A percentile compares a stretch with the other conserved stretches of the same genome.
Evolutionary conservation across 2,329 filamentous ascomycete species (phyloP).

Genomic region (Aspergillus sp.): DNA sequence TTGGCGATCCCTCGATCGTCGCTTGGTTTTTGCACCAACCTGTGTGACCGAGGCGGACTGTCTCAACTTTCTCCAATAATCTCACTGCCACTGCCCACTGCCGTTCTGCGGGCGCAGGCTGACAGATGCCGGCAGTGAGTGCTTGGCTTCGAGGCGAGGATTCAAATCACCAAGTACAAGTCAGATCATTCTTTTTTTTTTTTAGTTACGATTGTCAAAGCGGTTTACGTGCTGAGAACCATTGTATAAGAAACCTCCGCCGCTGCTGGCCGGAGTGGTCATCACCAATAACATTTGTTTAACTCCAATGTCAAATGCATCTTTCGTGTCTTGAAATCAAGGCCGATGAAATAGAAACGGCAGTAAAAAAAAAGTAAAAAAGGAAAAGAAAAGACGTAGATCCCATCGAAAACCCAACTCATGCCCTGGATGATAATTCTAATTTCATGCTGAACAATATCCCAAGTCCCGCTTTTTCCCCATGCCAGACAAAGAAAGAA

Average conservation of each 20-base stretch:
- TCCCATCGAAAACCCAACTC: neutral
- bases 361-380: conserved; percentile 2
- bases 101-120: neutral
- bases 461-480: conserved; percentile 15
- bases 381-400: neutral
- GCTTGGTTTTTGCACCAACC: neutral
- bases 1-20: conserved; percentile 3
- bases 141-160: neutral
- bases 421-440: conserved; percentile 8
- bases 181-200: neutral
- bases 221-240: neutral
- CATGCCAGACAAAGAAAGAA: conserved; percentile 10
- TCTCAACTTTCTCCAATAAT: neutral
- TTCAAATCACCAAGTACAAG: neutral
- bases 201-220: neutral
- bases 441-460: conserved; percentile 14
- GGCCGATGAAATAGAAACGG: neutral
- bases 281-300: neutral
- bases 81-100: neutral
- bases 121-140: neutral
- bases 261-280: neutral
- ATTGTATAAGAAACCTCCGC: neutral
- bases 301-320: conserved; percentile 8
- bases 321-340: neutral
- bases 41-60: neutral